Conservation (phyloP, 495 filamentous ascomycete genomes). For the Xylaria intraflava region DNA sequence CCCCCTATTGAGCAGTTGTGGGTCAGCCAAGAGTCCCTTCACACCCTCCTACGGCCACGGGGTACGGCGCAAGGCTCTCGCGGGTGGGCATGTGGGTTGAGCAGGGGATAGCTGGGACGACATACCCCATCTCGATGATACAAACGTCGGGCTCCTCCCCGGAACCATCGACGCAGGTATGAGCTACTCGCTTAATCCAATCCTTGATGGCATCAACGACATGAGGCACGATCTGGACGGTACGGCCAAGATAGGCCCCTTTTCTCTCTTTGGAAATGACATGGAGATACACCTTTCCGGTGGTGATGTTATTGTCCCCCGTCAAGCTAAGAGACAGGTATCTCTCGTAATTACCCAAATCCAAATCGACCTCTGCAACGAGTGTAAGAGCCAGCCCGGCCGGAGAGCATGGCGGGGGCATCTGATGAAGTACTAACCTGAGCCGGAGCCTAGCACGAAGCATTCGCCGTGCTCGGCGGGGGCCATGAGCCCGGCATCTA, state of each 20-base stretch:
- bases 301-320: slow-evolving; percentile 85
- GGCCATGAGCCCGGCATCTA: slow-evolving; percentile 68
- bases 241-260: slow-evolving; percentile 85
- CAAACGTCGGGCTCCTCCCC: slow-evolving; percentile 83
- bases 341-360: slow-evolving; percentile 94
- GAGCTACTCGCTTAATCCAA: slow-evolving; percentile 84
- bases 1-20: slow-evolving; percentile 15
- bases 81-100: neutral
- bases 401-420: slow-evolving; percentile 22
- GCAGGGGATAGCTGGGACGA: neutral
- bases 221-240: slow-evolving; percentile 91
- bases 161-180: slow-evolving; percentile 81
- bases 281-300: slow-evolving; percentile 87
- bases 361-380: slow-evolving; percentile 80
- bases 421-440: slow-evolving; percentile 9
- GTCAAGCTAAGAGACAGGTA: slow-evolving; percentile 56
- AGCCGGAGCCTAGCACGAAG: slow-evolving; percentile 31
- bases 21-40: neutral
- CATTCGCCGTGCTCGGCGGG: slow-evolving; percentile 55
- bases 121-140: slow-evolving; percentile 44
- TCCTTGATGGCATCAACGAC: slow-evolving; percentile 86
- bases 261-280: slow-evolving; percentile 70
- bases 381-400: slow-evolving; percentile 31
- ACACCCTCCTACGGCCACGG: neutral
- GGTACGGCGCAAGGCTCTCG: neutral